Evolutionary conservation across 805 yeast species (phyloP).

Genomic region (Starmerella stellata): DNA sequence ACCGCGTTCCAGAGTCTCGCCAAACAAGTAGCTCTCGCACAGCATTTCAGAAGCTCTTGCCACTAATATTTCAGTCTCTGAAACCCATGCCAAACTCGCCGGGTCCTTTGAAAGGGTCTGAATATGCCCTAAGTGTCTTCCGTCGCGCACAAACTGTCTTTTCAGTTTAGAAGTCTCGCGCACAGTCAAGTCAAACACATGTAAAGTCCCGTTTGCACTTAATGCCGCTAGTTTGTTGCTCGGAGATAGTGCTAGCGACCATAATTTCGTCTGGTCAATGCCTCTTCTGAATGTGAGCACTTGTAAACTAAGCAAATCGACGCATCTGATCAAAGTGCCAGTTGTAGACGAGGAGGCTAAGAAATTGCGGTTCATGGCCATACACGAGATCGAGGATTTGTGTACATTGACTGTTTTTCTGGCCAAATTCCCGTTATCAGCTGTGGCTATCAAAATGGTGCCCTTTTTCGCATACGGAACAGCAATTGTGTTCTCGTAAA

Average conservation of each 20-base stretch:
- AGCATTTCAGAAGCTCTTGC: not conserved
- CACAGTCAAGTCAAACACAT: slow-evolving; percentile 47
- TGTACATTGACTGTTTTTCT: too few species aligned
- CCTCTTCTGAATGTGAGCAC: slow-evolving; percentile 83
- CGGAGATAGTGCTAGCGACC: slow-evolving; percentile 70
- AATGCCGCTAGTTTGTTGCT: slow-evolving; percentile 65
- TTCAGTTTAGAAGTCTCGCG: not conserved
- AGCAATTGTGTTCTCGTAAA: slow-evolving; percentile 31
- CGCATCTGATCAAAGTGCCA: slow-evolving; percentile 65
- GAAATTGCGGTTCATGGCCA: slow-evolving; percentile 47
- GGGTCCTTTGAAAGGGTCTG: not conserved
- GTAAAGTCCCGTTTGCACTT: slow-evolving; percentile 78
- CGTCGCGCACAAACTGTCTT: not conserved
- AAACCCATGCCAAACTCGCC: not conserved
- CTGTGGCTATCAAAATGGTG: too few species aligned
- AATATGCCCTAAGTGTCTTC: not conserved
- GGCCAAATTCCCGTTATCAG: too few species aligned
- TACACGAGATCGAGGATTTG: slow-evolving; percentile 1
- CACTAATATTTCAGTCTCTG: not conserved
- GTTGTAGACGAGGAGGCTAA: slow-evolving; percentile 67
- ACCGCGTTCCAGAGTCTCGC: not conserved
- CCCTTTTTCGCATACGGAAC: too few species aligned
- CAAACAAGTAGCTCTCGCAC: not conserved
- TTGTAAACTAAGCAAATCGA: slow-evolving; percentile 45
- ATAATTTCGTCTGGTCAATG: slow-evolving; percentile 62